Percentiles rank a stretch among this genome's conserved stretches.
phyloP scores from a whole-genome alignment of 441 rosid genomes.

The Manihot esculenta region DNA sequence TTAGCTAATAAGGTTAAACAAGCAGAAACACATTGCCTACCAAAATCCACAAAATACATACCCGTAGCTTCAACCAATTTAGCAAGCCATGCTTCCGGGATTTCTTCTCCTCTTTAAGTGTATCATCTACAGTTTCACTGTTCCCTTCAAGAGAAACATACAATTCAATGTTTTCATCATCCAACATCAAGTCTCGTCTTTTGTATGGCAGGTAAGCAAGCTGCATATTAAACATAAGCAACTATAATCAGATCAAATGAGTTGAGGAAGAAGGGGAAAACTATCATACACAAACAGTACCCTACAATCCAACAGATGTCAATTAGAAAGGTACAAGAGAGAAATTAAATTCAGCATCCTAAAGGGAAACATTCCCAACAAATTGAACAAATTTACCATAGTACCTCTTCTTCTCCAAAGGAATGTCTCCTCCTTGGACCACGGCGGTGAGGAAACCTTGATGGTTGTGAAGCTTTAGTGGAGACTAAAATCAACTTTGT shows the following conservation, averaged over 20 bases:
- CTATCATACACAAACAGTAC: background rate
- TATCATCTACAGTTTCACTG: conserved; percentile 56
- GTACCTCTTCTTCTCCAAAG: conserved; percentile 99
- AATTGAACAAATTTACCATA: conserved; percentile 18
- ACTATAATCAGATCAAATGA: conserved; percentile 34
- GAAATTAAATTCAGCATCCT: background rate
- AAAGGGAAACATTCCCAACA: conserved; percentile 14
- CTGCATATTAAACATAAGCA: conserved; percentile 43
- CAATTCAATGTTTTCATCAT: conserved; percentile 77
- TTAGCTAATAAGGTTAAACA: conserved; percentile 16
- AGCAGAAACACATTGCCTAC: conserved; percentile 18
- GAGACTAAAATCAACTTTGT: conserved; percentile 97
- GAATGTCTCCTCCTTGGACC: conserved; percentile 97
- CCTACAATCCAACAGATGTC: background rate
- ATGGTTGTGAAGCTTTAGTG: conserved; percentile 74
- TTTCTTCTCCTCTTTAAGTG: conserved; percentile 82
- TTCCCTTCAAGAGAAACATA: conserved; percentile 71
- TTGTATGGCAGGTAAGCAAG: conserved; percentile 95
- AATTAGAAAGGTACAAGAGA: background rate
- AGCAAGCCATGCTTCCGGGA: conserved; percentile 84
- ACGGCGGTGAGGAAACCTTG: conserved; percentile 62
- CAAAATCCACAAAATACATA: conserved; percentile 36
- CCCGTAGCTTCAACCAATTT: conserved; percentile 94
- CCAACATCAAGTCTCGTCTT: conserved; percentile 88
- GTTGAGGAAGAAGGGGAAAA: conserved; percentile 6